These are phyloP conservation scores for Coemansia sp. DNA, from an alignment of 192 early-diverging fungal genomes.

Conservation along the genomic window DNA sequence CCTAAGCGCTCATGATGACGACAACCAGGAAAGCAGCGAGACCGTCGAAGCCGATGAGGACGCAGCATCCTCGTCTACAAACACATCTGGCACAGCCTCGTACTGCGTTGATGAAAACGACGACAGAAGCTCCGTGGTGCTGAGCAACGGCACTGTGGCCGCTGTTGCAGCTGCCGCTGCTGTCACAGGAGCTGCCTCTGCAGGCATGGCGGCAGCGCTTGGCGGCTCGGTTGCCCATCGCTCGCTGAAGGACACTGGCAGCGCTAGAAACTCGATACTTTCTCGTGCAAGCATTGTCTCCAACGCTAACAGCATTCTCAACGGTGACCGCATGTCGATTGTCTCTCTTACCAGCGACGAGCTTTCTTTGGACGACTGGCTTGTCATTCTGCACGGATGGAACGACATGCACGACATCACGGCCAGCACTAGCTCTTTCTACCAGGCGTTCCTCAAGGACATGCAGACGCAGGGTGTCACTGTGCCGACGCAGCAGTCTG, in stretches of 20 bases:
- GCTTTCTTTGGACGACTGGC: conserved; percentile 51
- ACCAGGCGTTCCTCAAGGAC: conserved; percentile 47
- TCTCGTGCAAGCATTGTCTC: conserved; percentile 12
- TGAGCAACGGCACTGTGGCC: conserved; percentile 16
- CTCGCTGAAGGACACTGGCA: conserved; percentile 30
- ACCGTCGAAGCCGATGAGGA: conserved; percentile 6
- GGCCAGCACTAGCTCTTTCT: conserved; percentile 28
- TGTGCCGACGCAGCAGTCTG: neutral
- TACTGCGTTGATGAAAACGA: conserved; percentile 11
- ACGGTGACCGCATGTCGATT: conserved; percentile 15
- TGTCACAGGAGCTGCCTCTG: neutral
- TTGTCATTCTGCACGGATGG: conserved; percentile 49
- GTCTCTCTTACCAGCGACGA: conserved; percentile 18
- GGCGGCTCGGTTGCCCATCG: conserved; percentile 25
- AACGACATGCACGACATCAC: conserved; percentile 41
- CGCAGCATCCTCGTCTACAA: conserved; percentile 23
- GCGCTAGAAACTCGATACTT: conserved; percentile 2
- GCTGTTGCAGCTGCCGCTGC: conserved; percentile 12
- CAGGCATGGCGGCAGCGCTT: neutral
- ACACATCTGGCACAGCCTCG: conserved; percentile 41
- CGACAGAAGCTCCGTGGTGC: conserved; percentile 6
- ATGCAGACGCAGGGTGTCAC: conserved; percentile 10
- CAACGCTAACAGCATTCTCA: conserved; percentile 8
- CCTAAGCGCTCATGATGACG: conserved; percentile 2
- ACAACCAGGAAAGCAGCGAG: conserved; percentile 12